phyloP scores from a whole-genome alignment of 1,284 basidiomycete genomes.

The Laetiporus sulphureus region DNA sequence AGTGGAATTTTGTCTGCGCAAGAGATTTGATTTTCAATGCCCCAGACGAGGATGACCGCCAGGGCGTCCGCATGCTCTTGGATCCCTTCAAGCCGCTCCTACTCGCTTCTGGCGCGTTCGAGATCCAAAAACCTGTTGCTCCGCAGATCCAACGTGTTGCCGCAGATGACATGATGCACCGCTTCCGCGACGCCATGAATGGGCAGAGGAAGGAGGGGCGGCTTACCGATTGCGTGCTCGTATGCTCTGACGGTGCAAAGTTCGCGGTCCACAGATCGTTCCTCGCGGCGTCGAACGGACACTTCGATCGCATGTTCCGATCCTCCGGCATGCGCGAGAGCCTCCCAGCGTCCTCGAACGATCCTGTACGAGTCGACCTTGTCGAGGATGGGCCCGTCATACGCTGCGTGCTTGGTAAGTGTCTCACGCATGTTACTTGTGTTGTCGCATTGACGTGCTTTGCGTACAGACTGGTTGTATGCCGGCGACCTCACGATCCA shows the following conservation, averaged over 20 bases:
- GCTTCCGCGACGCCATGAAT: slow-evolving; percentile 20
- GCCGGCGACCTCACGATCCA: not conserved
- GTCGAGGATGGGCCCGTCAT: not conserved
- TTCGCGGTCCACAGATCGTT: slow-evolving; percentile 28
- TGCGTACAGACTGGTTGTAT: slow-evolving; percentile 1
- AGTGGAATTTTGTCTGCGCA: slow-evolving; percentile 30
- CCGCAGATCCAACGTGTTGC: slow-evolving; percentile 8
- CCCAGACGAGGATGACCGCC: slow-evolving; percentile 19
- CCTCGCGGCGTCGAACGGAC: slow-evolving; percentile 23
- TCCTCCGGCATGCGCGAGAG: slow-evolving; percentile 18
- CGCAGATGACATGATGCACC: slow-evolving; percentile 13
- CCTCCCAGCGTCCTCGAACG: slow-evolving; percentile 11
- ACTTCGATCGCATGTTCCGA: slow-evolving; percentile 27
- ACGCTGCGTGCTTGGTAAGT: not conserved
- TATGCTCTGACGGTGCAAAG: slow-evolving; percentile 13
- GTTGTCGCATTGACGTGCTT: not conserved
- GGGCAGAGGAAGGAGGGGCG: slow-evolving; percentile 21
- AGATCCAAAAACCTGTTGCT: slow-evolving; percentile 15
- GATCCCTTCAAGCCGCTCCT: slow-evolving; percentile 25
- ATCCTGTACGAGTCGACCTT: slow-evolving; percentile 6
- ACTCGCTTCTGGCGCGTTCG: slow-evolving; percentile 25
- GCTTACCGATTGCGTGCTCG: slow-evolving; percentile 28
- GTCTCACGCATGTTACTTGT: no score
- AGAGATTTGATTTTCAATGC: slow-evolving; percentile 29
- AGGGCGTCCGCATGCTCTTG: slow-evolving; percentile 26